Conservation (phyloP, 345 rosid genomes). For the Salix suchowensis region DNA sequence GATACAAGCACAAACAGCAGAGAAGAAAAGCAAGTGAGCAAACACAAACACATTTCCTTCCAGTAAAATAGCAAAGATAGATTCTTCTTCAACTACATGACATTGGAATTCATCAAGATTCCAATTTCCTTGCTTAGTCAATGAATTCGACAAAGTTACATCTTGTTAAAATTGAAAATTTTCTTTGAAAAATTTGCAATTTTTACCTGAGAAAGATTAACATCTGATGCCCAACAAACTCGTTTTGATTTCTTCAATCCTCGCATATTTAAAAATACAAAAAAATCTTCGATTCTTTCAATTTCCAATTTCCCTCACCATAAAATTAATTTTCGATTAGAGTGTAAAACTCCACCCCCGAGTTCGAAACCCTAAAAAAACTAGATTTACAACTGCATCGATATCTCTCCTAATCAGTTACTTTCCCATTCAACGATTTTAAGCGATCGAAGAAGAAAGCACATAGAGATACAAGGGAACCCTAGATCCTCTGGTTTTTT, state of each 20-base stretch:
- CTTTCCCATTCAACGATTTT: constrained; percentile 15
- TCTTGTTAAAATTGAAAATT: neutral
- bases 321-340: constrained; percentile 1
- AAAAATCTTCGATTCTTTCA: constrained; percentile 28
- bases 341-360: neutral
- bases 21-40: neutral
- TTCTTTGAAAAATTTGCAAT: neutral
- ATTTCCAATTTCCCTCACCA: constrained; percentile 15
- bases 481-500: constrained; percentile 54
- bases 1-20: neutral
- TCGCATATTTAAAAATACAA: constrained; percentile 57
- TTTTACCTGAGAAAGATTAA: constrained; percentile 95
- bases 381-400: constrained; percentile 7
- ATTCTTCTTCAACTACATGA: neutral
- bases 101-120: neutral
- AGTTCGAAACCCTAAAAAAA: constrained; percentile 20
- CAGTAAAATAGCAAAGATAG: neutral
- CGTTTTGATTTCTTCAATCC: constrained; percentile 77
- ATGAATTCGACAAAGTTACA: neutral
- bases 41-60: neutral
- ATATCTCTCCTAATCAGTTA: constrained; percentile 1
- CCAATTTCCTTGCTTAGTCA: neutral
- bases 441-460: constrained; percentile 1
- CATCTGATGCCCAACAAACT: constrained; percentile 89
- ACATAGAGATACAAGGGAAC: constrained; percentile 47